phyloP scores from a whole-genome alignment of 2,329 filamentous ascomycete genomes.

The Acarospora socialis region DNA sequence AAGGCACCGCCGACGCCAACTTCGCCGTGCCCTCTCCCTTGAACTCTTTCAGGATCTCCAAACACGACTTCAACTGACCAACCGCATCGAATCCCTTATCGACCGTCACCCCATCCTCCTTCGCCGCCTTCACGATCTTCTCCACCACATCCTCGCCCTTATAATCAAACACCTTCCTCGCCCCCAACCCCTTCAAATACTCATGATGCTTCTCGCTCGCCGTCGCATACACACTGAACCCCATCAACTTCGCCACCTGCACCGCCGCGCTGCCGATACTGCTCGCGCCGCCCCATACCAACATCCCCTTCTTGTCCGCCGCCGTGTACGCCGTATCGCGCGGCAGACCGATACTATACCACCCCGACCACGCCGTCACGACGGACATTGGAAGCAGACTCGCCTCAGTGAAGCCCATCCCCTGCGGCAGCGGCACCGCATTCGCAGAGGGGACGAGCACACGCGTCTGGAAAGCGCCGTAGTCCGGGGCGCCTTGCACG shows the following conservation, averaged over 20 bases:
- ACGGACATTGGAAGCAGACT: constrained; percentile 19
- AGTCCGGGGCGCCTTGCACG: constrained; percentile 16
- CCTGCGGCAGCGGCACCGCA: constrained; percentile 19
- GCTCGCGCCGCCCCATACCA: constrained; percentile 32
- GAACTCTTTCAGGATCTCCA: constrained; percentile 13
- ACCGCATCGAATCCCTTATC: constrained; percentile 7
- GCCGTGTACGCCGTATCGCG: constrained; percentile 15
- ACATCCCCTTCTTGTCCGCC: constrained; percentile 19
- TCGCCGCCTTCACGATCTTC: constrained; percentile 18
- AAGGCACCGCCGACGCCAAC: constrained; percentile 10
- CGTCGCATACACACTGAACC: constrained; percentile 27
- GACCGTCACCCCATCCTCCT: constrained; percentile 13
- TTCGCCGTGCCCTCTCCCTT: constrained; percentile 9
- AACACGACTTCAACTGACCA: constrained; percentile 30
- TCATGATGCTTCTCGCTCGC: constrained; percentile 26
- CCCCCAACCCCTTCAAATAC: constrained; percentile 25
- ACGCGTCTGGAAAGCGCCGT: constrained; percentile 19
- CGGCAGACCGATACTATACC: constrained; percentile 16
- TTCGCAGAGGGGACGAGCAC: constrained; percentile 21
- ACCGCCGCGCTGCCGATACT: constrained; percentile 30
- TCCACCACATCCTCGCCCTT: constrained; percentile 19
- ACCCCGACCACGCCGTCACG: constrained; percentile 17
- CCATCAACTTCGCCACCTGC: constrained; percentile 28
- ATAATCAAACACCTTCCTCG: constrained; percentile 28
- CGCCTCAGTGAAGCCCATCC: constrained; percentile 17